phyloP scores from a whole-genome alignment of 441 rosid species.

The Brassica balearica region DNA sequence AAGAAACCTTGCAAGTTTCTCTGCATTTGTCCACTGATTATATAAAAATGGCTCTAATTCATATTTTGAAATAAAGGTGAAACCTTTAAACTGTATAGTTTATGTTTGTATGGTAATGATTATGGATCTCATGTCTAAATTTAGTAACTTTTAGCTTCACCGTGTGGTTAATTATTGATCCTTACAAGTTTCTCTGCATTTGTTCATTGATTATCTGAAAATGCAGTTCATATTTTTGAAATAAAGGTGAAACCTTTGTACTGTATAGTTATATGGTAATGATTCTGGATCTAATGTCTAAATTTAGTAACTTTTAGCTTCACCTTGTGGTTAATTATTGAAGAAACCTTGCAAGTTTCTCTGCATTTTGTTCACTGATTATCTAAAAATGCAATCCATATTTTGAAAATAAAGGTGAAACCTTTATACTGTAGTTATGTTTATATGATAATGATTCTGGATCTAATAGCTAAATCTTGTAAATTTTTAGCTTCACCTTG shows the following conservation, averaged over 20 bases:
- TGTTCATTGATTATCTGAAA: no score
- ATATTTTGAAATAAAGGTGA: no score
- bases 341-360: background rate
- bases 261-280: background rate
- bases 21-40: background rate
- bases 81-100: no score
- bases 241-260: background rate
- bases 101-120: no score
- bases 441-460: constrained; percentile 30
- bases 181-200: no score
- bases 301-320: background rate
- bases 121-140: no score
- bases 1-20: background rate
- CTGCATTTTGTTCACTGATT: background rate
- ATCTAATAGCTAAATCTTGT: constrained; percentile 32
- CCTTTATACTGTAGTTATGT: constrained; percentile 38
- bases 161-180: no score
- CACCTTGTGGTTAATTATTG: background rate
- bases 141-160: no score
- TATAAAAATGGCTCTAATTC: background rate
- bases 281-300: background rate
- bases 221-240: background rate
- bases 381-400: no score
- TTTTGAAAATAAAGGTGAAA: background rate
- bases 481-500: constrained; percentile 1